phyloP scores from a whole-genome alignment of 345 rosid species.

The Pistacia atlantica region DNA sequence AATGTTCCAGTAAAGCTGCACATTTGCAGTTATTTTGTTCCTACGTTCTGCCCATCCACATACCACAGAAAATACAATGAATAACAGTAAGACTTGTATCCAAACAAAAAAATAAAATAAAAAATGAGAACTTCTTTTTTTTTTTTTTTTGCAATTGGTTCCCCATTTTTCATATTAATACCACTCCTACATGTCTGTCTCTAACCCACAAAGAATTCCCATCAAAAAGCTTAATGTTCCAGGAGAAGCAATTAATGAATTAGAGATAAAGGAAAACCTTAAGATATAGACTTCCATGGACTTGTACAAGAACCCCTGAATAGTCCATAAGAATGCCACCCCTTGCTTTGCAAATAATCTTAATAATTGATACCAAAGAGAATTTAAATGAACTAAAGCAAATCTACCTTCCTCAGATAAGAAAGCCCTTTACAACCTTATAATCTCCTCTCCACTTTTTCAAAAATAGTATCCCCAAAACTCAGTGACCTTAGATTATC shows the following conservation, averaged over 20 bases:
- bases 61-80: background rate
- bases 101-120: background rate
- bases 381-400: no score
- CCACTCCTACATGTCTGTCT: no score
- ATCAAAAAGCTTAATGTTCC: no score
- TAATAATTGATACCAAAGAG: background rate
- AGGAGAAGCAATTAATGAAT: background rate
- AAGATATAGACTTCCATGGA: background rate
- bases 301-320: background rate
- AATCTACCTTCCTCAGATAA: background rate
- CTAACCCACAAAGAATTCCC: no score
- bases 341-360: background rate
- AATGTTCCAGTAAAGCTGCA: conserved; percentile 11
- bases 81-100: background rate
- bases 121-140: no score
- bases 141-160: no score
- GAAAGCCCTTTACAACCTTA: background rate
- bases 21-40: background rate
- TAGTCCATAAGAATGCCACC: background rate
- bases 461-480: background rate
- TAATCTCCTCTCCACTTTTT: background rate
- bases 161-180: no score
- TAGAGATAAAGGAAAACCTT: background rate
- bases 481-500: background rate
- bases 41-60: background rate